These are phyloP conservation scores for Xylaria sp. DNA, from an alignment of 2,329 filamentous ascomycete species.

Conservation along the genomic window DNA sequence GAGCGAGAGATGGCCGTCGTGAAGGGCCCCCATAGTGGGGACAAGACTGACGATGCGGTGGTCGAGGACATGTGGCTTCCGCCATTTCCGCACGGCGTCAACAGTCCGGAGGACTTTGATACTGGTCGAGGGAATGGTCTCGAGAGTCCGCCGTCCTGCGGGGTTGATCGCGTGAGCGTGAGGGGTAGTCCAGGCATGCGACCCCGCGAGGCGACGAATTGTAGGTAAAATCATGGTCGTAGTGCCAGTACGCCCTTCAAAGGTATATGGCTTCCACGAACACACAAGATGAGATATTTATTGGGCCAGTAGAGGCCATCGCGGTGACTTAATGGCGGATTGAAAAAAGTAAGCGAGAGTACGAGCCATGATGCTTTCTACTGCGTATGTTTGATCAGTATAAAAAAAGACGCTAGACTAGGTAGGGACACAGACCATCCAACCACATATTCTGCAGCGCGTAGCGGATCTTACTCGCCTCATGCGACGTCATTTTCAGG, in stretches of 20 bases:
- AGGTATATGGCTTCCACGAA: constrained; percentile 20
- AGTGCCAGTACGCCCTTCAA: constrained; percentile 5
- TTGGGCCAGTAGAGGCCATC: constrained; percentile 44
- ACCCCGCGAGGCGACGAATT: constrained; percentile 41
- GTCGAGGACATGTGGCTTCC: constrained; percentile 71
- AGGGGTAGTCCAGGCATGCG: constrained; percentile 40
- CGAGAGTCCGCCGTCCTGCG: constrained; percentile 43
- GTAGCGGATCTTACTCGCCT: neutral
- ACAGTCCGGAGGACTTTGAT: constrained; percentile 83
- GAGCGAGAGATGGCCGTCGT: constrained; percentile 87
- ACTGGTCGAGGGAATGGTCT: constrained; percentile 65
- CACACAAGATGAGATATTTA: constrained; percentile 39
- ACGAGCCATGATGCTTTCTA: constrained; percentile 49
- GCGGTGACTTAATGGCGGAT: constrained; percentile 43
- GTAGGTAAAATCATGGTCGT: constrained; percentile 43
- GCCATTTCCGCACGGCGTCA: constrained; percentile 74
- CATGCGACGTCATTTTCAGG: constrained; percentile 32
- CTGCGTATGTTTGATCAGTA: constrained; percentile 44
- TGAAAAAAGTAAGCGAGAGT: constrained; percentile 29
- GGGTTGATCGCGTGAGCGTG: constrained; percentile 28
- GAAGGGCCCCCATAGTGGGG: constrained; percentile 98
- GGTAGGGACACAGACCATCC: constrained; percentile 10
- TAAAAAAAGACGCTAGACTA: neutral
- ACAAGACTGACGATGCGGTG: constrained; percentile 85
- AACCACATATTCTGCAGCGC: neutral